These are phyloP conservation scores for Phytophthora hybrid DNA, from an alignment of 352 stramenopile genomes.

Conservation along the genomic window DNA sequence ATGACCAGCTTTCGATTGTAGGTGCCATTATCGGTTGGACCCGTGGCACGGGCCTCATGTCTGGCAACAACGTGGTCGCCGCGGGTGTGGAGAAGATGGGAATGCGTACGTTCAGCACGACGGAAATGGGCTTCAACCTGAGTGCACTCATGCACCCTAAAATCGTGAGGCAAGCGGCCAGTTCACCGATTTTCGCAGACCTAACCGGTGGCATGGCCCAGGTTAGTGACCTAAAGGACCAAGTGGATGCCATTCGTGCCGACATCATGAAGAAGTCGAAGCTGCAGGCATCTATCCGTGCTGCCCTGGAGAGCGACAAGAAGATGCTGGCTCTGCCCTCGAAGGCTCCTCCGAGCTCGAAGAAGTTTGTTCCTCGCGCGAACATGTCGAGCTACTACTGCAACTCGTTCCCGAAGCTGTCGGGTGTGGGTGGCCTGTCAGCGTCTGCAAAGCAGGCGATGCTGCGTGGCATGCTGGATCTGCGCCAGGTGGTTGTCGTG, in stretches of 20 bases:
- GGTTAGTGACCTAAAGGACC: slow-evolving; percentile 74
- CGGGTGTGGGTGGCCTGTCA: slow-evolving; percentile 46
- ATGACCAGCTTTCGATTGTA: too few species aligned
- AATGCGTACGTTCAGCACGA: too few species aligned
- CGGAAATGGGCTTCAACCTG: too few species aligned
- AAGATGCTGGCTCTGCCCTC: slow-evolving; percentile 37
- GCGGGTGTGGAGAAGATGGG: too few species aligned
- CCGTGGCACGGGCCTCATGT: too few species aligned
- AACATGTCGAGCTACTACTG: slow-evolving; percentile 85
- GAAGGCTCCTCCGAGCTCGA: slow-evolving; percentile 16
- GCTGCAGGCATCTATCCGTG: slow-evolving; percentile 56
- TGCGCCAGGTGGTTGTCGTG: slow-evolving; percentile 89
- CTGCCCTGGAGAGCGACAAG: slow-evolving; percentile 53
- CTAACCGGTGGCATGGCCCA: too few species aligned
- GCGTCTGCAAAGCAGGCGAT: slow-evolving; percentile 47
- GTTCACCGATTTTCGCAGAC: too few species aligned
- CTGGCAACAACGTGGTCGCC: too few species aligned
- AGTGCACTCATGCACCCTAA: too few species aligned
- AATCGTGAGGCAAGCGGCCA: too few species aligned
- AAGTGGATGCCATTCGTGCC: slow-evolving; percentile 61
- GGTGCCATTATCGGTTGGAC: too few species aligned
- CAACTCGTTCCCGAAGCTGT: slow-evolving; percentile 70
- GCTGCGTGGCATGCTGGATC: slow-evolving; percentile 80
- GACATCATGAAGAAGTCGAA: slow-evolving; percentile 68
- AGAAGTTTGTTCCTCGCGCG: slow-evolving; percentile 54